phyloP scores from a whole-genome alignment of 352 stramenopile genomes.

The Globisporangium camurandrum region DNA sequence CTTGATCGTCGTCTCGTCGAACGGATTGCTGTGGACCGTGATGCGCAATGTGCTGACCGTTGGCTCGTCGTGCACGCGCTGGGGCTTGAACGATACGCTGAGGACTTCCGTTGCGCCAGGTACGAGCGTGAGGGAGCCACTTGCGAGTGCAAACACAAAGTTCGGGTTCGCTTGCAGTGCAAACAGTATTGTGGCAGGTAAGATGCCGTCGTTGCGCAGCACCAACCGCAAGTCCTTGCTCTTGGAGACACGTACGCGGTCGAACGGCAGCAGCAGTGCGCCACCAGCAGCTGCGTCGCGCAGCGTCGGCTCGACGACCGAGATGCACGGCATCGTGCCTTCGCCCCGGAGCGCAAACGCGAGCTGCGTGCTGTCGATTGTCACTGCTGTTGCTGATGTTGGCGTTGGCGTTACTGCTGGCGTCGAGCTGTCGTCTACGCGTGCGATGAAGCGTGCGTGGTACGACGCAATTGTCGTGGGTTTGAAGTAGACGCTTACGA shows the following conservation, averaged over 20 bases:
- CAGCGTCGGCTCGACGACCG: conserved; percentile 71
- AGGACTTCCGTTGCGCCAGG: conserved; percentile 59
- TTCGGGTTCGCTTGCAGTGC: conserved; percentile 71
- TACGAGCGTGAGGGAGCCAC: conserved; percentile 67
- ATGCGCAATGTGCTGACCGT: conserved; percentile 58
- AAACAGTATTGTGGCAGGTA: conserved; percentile 89
- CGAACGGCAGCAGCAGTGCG: conserved; percentile 75
- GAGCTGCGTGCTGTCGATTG: conserved; percentile 27
- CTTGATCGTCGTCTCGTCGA: conserved; percentile 78
- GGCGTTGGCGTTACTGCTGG: conserved; percentile 17
- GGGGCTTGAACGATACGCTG: conserved; percentile 75
- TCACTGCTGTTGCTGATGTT: conserved; percentile 8
- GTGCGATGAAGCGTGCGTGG: conserved; percentile 66
- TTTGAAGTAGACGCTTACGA: conserved; percentile 92
- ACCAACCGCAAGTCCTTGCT: conserved; percentile 49
- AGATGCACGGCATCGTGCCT: conserved; percentile 90
- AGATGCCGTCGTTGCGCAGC: conserved; percentile 89
- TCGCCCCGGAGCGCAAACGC: conserved; percentile 88
- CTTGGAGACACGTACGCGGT: conserved; percentile 68
- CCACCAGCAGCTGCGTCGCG: conserved; percentile 51
- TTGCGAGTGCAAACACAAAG: conserved; percentile 64
- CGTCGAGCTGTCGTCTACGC: conserved; percentile 68
- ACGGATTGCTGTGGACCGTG: conserved; percentile 88
- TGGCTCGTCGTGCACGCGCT: conserved; percentile 62
- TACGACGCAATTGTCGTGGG: conserved; percentile 85